Percentiles rank a stretch among this genome's conserved stretches.
Evolutionary conservation across 2,329 filamentous ascomycete species (phyloP).

Genomic region (Paraphaeosphaeria sporulosa): DNA sequence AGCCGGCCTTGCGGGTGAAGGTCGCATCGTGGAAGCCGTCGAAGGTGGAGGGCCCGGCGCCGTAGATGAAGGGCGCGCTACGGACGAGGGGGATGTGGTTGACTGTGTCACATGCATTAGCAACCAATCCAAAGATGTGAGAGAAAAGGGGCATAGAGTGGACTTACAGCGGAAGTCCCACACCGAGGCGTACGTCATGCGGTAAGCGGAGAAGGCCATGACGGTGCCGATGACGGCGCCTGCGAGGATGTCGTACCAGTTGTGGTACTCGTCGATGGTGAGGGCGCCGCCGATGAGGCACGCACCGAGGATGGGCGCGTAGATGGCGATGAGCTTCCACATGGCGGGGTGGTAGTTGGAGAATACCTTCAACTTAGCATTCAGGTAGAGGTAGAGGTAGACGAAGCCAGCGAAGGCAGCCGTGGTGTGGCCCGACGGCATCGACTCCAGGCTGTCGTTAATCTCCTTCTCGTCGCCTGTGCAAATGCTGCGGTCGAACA

Average conservation of each 20-base stretch:
- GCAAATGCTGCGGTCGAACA: slow-evolving; percentile 75
- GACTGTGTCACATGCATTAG: slow-evolving; percentile 31
- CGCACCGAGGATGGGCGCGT: slow-evolving; percentile 72
- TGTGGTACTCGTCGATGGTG: slow-evolving; percentile 76
- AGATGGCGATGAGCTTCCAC: slow-evolving; percentile 74
- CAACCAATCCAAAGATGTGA: no score
- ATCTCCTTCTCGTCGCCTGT: slow-evolving; percentile 70
- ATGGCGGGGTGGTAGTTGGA: slow-evolving; percentile 75
- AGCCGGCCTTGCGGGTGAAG: slow-evolving; percentile 67
- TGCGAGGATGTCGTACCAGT: slow-evolving; percentile 77
- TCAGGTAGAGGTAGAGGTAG: slow-evolving; percentile 76
- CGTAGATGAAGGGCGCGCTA: slow-evolving; percentile 63
- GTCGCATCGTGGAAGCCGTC: slow-evolving; percentile 61
- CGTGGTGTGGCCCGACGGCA: slow-evolving; percentile 77
- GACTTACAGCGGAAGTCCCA: slow-evolving; percentile 69
- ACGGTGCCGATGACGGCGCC: slow-evolving; percentile 70
- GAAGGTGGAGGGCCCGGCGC: slow-evolving; percentile 46
- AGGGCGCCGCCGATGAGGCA: slow-evolving; percentile 72
- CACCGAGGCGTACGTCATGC: slow-evolving; percentile 72
- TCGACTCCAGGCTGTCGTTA: slow-evolving; percentile 73
- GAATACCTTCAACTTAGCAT: slow-evolving; percentile 80
- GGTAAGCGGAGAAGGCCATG: slow-evolving; percentile 70
- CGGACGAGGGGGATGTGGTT: slow-evolving; percentile 72
- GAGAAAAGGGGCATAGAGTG: no score
- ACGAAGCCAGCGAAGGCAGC: slow-evolving; percentile 77